These are phyloP conservation scores for Marasmius fiardii DNA, from an alignment of 1,284 basidiomycete genomes.

Conservation along the genomic window DNA sequence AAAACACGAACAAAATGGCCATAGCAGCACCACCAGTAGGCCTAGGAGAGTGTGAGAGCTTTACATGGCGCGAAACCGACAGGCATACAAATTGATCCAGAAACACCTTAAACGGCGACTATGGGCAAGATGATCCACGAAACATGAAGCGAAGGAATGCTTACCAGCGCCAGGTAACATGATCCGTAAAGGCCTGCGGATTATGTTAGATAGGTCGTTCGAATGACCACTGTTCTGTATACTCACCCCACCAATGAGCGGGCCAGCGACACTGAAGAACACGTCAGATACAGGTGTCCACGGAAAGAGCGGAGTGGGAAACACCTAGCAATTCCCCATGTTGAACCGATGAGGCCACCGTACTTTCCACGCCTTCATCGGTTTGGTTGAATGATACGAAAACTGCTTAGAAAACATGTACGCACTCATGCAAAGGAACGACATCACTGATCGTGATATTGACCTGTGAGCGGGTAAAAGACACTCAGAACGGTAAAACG, in stretches of 20 bases:
- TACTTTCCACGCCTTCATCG: constrained; percentile 63
- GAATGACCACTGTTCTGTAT: not conserved
- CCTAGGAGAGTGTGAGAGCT: constrained; percentile 22
- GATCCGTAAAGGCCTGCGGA: constrained; percentile 59
- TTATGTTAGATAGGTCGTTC: not conserved
- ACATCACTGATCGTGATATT: constrained; percentile 82
- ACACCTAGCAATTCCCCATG: constrained; percentile 75
- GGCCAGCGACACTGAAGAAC: constrained; percentile 62
- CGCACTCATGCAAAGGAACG: constrained; percentile 70
- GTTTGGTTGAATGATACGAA: not conserved
- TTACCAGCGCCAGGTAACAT: constrained; percentile 73
- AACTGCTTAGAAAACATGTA: constrained; percentile 9
- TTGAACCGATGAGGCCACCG: constrained; percentile 69
- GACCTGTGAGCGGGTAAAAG: constrained; percentile 24
- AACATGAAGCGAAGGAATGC: constrained; percentile 14
- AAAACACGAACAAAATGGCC: constrained; percentile 70
- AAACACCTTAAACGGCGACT: constrained; percentile 57
- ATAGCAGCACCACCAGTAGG: constrained; percentile 78
- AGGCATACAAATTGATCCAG: constrained; percentile 64
- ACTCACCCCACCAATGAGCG: constrained; percentile 70
- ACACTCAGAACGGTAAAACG: not conserved
- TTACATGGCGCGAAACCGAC: constrained; percentile 6
- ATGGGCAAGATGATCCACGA: not conserved
- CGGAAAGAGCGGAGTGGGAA: not conserved
- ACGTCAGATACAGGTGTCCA: not conserved